Evolutionary conservation across 257 asterid species (phyloP).

Genomic region (Rhazya stricta): DNA sequence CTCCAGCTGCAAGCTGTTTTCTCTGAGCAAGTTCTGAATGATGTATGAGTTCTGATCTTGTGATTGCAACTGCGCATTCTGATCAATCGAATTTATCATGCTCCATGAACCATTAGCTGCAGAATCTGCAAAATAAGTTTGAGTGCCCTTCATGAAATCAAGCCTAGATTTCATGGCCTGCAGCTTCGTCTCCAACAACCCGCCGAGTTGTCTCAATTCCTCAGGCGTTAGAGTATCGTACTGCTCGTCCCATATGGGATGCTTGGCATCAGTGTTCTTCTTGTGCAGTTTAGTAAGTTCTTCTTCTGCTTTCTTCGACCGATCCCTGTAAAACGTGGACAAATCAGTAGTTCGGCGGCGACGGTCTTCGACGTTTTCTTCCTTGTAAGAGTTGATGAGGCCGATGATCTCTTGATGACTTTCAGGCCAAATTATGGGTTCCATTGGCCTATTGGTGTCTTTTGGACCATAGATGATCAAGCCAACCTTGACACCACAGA

Average conservation of each 20-base stretch:
- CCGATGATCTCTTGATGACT: background rate
- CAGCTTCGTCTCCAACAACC: background rate
- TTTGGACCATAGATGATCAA: slow-evolving; percentile 7
- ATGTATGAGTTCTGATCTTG: background rate
- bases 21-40: background rate
- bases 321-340: slow-evolving; percentile 10
- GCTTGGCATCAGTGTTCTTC: slow-evolving; percentile 6
- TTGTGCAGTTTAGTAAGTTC: slow-evolving; percentile 8
- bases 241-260: slow-evolving; percentile 5
- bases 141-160: slow-evolving; percentile 1
- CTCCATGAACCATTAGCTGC: background rate
- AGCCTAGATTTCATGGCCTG: slow-evolving; percentile 1
- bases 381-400: background rate
- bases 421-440: slow-evolving; percentile 7
- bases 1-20: slow-evolving; percentile 1
- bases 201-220: background rate
- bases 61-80: background rate
- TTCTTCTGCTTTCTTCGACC: slow-evolving; percentile 1
- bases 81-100: background rate
- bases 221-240: slow-evolving; percentile 1
- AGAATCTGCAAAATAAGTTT: background rate
- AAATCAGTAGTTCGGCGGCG: background rate
- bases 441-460: background rate
- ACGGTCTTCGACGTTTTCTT: background rate
- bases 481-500: slow-evolving; percentile 15